These are phyloP conservation scores for Filosporella fistucella DNA, from an alignment of 495 filamentous ascomycete species.

Conservation along the genomic window DNA sequence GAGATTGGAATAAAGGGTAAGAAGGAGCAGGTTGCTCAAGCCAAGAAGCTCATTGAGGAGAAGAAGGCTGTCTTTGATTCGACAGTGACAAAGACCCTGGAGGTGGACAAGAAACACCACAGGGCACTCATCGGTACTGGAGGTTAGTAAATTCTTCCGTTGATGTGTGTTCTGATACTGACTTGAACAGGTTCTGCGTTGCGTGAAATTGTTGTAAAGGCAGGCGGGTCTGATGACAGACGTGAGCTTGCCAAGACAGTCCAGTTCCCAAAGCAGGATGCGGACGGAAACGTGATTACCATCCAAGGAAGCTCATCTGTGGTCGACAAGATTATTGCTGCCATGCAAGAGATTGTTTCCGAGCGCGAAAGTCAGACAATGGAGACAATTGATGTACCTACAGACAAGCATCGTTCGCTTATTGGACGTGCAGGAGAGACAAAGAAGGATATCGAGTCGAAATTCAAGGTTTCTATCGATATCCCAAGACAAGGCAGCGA, in stretches of 20 bases:
- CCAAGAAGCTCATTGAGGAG: conserved; percentile 82
- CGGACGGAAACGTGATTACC: conserved; percentile 77
- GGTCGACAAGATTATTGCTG: conserved; percentile 81
- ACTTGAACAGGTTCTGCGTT: conserved; percentile 69
- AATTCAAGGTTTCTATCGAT: conserved; percentile 85
- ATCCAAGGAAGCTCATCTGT: conserved; percentile 78
- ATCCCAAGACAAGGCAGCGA: conserved; percentile 72
- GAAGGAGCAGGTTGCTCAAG: conserved; percentile 81
- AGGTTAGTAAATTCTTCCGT: conserved; percentile 51
- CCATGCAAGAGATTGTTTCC: conserved; percentile 72
- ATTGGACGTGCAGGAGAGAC: conserved; percentile 90
- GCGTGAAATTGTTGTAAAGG: conserved; percentile 77
- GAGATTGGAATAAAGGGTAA: conserved; percentile 89
- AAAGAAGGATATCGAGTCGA: conserved; percentile 77
- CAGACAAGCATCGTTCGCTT: conserved; percentile 82
- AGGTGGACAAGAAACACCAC: conserved; percentile 89
- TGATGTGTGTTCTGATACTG: conserved; percentile 29
- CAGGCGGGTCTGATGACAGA: conserved; percentile 82
- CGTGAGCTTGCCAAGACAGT: conserved; percentile 78
- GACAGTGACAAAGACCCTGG: conserved; percentile 74
- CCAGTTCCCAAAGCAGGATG: conserved; percentile 78
- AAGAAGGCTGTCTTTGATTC: conserved; percentile 82
- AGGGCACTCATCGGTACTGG: conserved; percentile 81
- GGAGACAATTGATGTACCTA: conserved; percentile 71
- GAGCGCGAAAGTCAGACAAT: conserved; percentile 76